Base-by-base conservation (phyloP, 306 rosid species). In the Vigna hirtella region DNA sequence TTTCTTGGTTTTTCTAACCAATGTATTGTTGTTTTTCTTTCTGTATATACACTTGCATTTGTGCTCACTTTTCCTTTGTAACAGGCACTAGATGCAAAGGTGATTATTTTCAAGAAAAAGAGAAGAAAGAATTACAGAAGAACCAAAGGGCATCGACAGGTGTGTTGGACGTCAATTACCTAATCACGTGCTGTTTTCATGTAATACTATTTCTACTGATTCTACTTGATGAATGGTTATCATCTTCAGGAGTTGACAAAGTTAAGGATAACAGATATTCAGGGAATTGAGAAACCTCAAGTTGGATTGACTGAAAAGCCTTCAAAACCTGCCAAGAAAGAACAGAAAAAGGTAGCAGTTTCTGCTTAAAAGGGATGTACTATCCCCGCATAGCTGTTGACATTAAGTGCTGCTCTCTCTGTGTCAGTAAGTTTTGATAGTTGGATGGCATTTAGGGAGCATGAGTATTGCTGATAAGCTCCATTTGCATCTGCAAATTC, bases 61-160 rank as follows among this genome's bases (percentile, higher is more conserved):
- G 24, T 84, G 58, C 77, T 78, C 26, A 72, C 52, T 52, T 80
- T 74, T 62, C 58, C 18, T 45, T 73, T 9, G 43, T 45, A 13
- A 52, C 88, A 91, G 97, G 98, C 97, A 75, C 84, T 92, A 66
- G 97, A 94, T 83, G 97, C 97, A 56, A 86, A 81, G 82, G 93
- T 92, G 15, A 85, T 94, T 62, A 90, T 92, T 74, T 94, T 94
- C 66, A 94, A 94, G 93, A 94, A 94, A 86, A 92, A 94, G 89
- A 90, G 97, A 82, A 89, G 98, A 80, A 94, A 94, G 93, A 94
- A 92, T 79, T 94, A 92, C 81, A 88, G 97, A 40, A 85, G 97
- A 85, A 81, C 89, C 78, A 90, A 88, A 82, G 98, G 97, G 34
- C 98, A 92, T 78, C 93, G 96, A 67, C 98, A 90, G 97, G 95